Evolutionary conservation across 2,329 filamentous ascomycete genomes (phyloP), one percentile per base, ranked within the genome.

Genomic region (Fusarium lateritium): DNA sequence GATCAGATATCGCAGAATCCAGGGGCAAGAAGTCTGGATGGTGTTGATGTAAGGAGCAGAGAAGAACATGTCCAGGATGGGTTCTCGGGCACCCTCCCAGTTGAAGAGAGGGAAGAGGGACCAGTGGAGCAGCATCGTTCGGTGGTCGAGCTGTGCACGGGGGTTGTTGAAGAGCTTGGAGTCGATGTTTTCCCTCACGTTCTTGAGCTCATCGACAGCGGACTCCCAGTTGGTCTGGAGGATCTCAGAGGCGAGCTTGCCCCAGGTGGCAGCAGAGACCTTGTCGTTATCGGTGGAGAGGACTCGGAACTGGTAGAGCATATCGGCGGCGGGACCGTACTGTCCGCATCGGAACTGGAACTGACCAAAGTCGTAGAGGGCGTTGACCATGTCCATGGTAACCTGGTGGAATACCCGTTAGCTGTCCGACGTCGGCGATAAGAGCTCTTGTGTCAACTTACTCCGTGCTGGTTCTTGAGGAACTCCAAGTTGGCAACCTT

Each of bases 401-500:
- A 98, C 89, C 90, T 92, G 40, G 52, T 65, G 49, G 45, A 33
- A 51, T 46, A 28, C 40, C 26, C 7, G 69, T 75, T 70, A 76
- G 59, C 55, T 31, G 64, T 60, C 58, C 54, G 34, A 53, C 46
- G 24, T 56, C 34, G 36, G 46, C 44, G 15, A 51, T 33, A 33
- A 50, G 39, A 34, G 43, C 49, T 40, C 47, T 69, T 44, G 19
- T 64, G 62, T 72, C 56, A 84, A 84, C 89, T 78, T 84, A 92
- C 96, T 72, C 91, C 93, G 82, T 99, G 95, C 77, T 96, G 92
- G 83, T 97, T 96, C 87, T 98, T 97, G 71, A 99, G 84, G 80
- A 95, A 99, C 80, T 95, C 94, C 91, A 99, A 91, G 86, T 99
- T 99, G 83, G 95, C 94, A 79, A 94, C 93, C 88, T 99, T 99